Evolutionary conservation across 352 stramenopile species (phyloP).

Genomic region (Ophiocytium majus): DNA sequence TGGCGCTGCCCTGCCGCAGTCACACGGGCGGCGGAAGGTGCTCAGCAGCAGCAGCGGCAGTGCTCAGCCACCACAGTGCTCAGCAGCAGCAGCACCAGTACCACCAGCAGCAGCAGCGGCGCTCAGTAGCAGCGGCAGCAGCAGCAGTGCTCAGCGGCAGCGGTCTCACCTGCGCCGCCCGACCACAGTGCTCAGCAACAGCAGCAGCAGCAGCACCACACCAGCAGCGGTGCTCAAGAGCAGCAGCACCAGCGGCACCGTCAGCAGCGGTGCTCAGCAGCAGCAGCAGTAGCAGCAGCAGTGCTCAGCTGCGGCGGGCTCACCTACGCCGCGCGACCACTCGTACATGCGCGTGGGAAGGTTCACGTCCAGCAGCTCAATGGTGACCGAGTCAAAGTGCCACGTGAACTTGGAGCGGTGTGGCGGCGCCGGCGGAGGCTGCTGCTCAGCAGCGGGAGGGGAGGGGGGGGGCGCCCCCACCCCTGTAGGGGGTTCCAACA

Average conservation of each 20-base stretch:
- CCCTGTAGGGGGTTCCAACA: not conserved
- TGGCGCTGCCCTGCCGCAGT: no score
- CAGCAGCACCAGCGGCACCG: not conserved
- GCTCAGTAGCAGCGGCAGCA: no score
- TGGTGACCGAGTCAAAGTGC: constrained; percentile 1
- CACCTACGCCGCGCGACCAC: not conserved
- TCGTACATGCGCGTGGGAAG: not conserved
- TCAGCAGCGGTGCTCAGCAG: not conserved
- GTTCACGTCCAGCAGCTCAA: constrained; percentile 1
- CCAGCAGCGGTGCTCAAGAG: not conserved
- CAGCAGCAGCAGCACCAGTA: no score
- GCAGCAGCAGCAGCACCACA: not conserved
- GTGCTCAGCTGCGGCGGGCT: not conserved
- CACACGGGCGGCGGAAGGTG: no score
- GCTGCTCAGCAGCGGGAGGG: no score
- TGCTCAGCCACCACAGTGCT: no score
- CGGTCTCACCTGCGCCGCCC: not conserved
- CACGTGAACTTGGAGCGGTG: not conserved
- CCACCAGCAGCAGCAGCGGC: no score
- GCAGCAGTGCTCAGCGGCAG: not conserved
- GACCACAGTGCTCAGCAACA: not conserved
- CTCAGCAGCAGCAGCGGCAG: no score
- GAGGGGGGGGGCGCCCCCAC: no score
- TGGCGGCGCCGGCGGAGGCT: not conserved
- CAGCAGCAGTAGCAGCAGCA: not conserved